Base-by-base conservation (phyloP, 306 rosid species). In the Trifolium repens region DNA sequence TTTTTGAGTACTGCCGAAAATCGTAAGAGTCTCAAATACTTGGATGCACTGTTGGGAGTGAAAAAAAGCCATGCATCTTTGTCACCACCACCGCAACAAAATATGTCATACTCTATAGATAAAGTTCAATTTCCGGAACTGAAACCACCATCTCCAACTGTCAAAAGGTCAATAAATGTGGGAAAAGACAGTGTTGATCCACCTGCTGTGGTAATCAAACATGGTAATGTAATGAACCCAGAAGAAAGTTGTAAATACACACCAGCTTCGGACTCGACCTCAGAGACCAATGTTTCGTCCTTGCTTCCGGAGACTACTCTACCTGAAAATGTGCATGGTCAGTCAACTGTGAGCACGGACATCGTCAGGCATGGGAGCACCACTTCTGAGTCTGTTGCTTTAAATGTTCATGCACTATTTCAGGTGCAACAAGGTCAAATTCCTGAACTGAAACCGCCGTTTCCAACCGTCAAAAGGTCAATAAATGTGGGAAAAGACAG, bases 41-140 rank as follows among this genome's bases (percentile, higher is more conserved):
- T 81, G 78, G 84, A 80, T 73, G 77, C 80, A 74, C 88, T 90
- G 8, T 10, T 90, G 78, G 74, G 73, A 73, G 54, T 88, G 82
- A 68, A 81, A 68, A 47, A 91, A 1, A 54, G 82, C 73, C 79
- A 80, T 53, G 32, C 81, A 16, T 86, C 83, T 17, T 75, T 69
- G 67, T 86, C 87, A 24, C 57, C 86, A 57, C 80, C 89, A 8
- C 62, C 66, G 15, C 6, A 17, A 17, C 12, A 17, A 32, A 13
- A 60, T 5, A 32, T 81, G 85, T 85, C 85, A 55, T 82, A 57
- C 63, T 80, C 87, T 8, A 88, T 69, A 49, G 91, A 88, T 72
- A 73, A 68, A 14, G 74, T 71, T 66, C 78, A 88, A 12, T 76
- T 85, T 15, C 82, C 81, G 14, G 46, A 85, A 66, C 46, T 83